Conservation (phyloP, 495 filamentous ascomycete genomes). For the Aspergillus asperescens region DNA sequence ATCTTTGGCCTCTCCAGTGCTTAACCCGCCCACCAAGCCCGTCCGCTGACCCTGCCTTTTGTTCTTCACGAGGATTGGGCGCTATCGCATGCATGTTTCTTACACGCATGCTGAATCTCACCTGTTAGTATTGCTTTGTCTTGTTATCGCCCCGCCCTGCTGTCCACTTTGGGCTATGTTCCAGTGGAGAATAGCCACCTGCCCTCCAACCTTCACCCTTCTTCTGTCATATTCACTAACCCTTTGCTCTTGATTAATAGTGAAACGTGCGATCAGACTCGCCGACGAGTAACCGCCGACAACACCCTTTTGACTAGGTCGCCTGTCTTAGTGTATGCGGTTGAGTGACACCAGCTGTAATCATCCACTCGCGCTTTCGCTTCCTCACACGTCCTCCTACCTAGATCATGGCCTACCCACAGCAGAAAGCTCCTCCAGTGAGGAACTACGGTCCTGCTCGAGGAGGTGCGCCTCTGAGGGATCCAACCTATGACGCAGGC, state of each 20-base stretch:
- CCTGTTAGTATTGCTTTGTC: neutral
- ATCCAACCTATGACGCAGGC: constrained; percentile 46
- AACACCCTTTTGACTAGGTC: neutral
- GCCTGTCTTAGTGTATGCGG: neutral
- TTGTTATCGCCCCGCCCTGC: neutral
- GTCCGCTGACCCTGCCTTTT: constrained; percentile 4
- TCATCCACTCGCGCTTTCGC: neutral
- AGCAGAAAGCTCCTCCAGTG: constrained; percentile 45
- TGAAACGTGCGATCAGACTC: neutral
- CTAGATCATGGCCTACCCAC: constrained; percentile 30
- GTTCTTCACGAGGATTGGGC: neutral
- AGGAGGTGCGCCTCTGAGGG: constrained; percentile 34
- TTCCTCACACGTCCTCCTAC: neutral
- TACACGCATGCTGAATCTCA: constrained; percentile 6
- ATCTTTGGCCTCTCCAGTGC: constrained; percentile 8
- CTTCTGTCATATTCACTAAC: constrained; percentile 1
- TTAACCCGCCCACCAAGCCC: constrained; percentile 10
- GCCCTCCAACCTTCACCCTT: neutral
- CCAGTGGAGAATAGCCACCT: constrained; percentile 7
- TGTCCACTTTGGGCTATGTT: constrained; percentile 7
- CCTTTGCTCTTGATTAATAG: neutral
- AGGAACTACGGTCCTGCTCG: constrained; percentile 46
- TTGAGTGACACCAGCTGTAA: neutral
- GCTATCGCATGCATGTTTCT: neutral
- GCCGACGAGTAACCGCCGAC: neutral